Evolutionary conservation across 148 eudicot species (phyloP).

Genomic region (Silene conica): DNA sequence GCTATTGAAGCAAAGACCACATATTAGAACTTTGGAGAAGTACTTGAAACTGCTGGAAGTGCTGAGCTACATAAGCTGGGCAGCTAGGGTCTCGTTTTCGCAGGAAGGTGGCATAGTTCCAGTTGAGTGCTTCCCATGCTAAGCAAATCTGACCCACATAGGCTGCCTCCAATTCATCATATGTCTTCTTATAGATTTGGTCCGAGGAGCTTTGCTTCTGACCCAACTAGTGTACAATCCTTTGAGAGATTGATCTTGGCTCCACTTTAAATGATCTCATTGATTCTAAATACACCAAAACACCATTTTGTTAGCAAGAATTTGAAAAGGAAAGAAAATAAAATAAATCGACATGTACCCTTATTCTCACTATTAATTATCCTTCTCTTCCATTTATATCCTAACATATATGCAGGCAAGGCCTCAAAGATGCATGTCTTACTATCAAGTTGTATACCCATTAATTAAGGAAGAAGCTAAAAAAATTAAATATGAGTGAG

Average conservation of each 20-base stretch:
- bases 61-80: slow-evolving; percentile 81
- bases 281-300: slow-evolving; percentile 49
- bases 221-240: slow-evolving; percentile 51
- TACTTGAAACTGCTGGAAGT: slow-evolving; percentile 84
- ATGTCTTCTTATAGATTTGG: slow-evolving; percentile 36
- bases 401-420: no score
- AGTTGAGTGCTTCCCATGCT: slow-evolving; percentile 90
- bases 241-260: slow-evolving; percentile 84
- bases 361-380: no score
- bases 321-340: no score
- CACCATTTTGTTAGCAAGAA: not conserved
- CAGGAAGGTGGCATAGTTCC: slow-evolving; percentile 73
- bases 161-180: slow-evolving; percentile 70
- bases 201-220: slow-evolving; percentile 35
- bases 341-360: no score
- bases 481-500: no score
- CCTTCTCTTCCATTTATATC: no score
- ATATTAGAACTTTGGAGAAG: slow-evolving; percentile 68
- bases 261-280: slow-evolving; percentile 60
- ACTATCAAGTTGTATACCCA: no score
- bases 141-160: slow-evolving; percentile 77
- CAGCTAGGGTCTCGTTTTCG: slow-evolving; percentile 72
- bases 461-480: no score
- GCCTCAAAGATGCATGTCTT: no score
- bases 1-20: no score